Conservation (phyloP, 345 rosid genomes). For the Linum tenue region DNA sequence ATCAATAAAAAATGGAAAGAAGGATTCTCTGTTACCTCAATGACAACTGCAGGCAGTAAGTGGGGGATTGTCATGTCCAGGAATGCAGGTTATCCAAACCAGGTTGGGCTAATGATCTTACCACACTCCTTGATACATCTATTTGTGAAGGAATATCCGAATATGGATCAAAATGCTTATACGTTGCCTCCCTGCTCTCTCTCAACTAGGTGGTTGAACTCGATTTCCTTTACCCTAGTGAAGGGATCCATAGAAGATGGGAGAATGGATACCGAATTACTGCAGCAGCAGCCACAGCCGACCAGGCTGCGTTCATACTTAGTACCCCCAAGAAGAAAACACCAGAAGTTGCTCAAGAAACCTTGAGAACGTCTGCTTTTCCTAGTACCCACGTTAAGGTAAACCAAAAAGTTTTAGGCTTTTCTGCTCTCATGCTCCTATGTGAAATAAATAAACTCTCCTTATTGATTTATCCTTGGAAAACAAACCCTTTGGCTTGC, state of each 20-base stretch:
- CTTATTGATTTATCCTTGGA: not conserved
- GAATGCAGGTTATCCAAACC: constrained; percentile 19
- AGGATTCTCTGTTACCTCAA: constrained; percentile 20
- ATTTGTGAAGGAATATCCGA: not conserved
- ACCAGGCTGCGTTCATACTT: constrained; percentile 21
- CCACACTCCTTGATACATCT: no score
- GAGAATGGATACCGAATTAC: constrained; percentile 18
- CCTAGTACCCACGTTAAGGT: constrained; percentile 24
- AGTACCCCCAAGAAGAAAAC: constrained; percentile 17
- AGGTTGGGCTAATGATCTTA: constrained; percentile 4
- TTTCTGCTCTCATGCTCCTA: not conserved
- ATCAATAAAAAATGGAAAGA: constrained; percentile 23
- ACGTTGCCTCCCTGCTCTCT: not conserved
- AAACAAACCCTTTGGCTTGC: not conserved
- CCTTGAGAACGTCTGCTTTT: constrained; percentile 17
- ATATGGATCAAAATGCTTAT: not conserved
- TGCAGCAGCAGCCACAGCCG: constrained; percentile 17
- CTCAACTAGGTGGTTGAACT: constrained; percentile 17
- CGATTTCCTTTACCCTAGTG: constrained; percentile 23
- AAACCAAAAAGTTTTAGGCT: not conserved
- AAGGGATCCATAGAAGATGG: constrained; percentile 24
- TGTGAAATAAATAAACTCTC: not conserved
- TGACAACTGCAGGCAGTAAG: constrained; percentile 19
- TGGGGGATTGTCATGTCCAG: constrained; percentile 23
- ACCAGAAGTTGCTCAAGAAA: constrained; percentile 18